A percentile compares a stretch with the other conserved stretches of the same genome.
Evolutionary conservation across 148 eudicot genomes (phyloP).

Genomic region (Pouteria glomerata): DNA sequence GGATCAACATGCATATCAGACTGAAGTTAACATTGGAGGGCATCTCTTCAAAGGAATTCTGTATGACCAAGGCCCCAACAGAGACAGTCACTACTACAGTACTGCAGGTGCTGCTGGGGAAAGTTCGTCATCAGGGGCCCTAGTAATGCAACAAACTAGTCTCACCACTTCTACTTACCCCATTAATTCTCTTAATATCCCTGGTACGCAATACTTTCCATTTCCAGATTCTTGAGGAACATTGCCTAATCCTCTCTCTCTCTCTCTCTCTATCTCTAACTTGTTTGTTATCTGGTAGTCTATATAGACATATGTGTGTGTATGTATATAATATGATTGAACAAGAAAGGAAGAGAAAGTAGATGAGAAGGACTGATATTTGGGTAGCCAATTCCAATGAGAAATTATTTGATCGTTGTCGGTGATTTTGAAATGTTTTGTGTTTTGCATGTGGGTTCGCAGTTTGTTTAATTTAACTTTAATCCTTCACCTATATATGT

Average conservation of each 20-base stretch:
- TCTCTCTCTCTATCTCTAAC: not conserved
- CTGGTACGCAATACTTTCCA: constrained; percentile 63
- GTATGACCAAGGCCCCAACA: constrained; percentile 64
- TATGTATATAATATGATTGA: not conserved
- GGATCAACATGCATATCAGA: constrained; percentile 75
- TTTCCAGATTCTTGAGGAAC: constrained; percentile 39
- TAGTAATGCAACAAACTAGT: constrained; percentile 18
- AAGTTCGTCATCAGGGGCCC: constrained; percentile 22
- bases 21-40: constrained; percentile 64
- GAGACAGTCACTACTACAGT: too few species aligned
- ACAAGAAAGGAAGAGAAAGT: constrained; percentile 1
- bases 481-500: not conserved
- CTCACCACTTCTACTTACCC: constrained; percentile 23
- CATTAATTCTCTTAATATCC: constrained; percentile 40
- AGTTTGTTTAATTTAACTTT: not conserved
- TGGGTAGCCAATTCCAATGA: constrained; percentile 22
- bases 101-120: constrained; percentile 12
- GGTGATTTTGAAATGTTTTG: constrained; percentile 10
- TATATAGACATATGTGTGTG: too few species aligned
- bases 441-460: not conserved
- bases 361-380: constrained; percentile 9
- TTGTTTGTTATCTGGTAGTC: too few species aligned
- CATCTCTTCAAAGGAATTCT: constrained; percentile 73
- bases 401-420: constrained; percentile 28
- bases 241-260: not conserved